Conservation (phyloP, 768 basidiomycete genomes). For the Rhodotorula kratochvilovae region DNA sequence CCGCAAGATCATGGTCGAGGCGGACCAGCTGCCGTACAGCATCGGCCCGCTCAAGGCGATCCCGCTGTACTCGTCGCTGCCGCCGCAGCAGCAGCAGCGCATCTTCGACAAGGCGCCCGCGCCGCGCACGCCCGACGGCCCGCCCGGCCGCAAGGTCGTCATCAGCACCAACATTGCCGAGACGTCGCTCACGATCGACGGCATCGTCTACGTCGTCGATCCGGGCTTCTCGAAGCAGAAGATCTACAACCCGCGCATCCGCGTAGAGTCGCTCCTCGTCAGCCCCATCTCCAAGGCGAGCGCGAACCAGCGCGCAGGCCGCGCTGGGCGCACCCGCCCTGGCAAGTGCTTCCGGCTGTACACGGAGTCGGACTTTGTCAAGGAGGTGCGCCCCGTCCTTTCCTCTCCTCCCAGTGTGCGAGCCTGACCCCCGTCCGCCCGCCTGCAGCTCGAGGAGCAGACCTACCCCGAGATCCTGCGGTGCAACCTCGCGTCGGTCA, state of each 20-base stretch:
- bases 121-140: constrained; percentile 60
- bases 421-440: background rate
- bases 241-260: constrained; percentile 94
- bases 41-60: constrained; percentile 84
- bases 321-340: constrained; percentile 90
- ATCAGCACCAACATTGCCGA: constrained; percentile 97
- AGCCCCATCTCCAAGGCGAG: constrained; percentile 95
- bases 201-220: constrained; percentile 98
- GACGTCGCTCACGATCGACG: constrained; percentile 94
- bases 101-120: constrained; percentile 88
- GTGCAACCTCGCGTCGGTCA: constrained; percentile 87
- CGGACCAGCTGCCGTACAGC: constrained; percentile 70
- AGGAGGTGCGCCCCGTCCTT: constrained; percentile 51
- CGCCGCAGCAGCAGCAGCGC: constrained; percentile 87
- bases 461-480: constrained; percentile 93
- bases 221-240: constrained; percentile 98
- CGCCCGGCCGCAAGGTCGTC: constrained; percentile 87
- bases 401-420: background rate
- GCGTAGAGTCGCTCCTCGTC: constrained; percentile 88
- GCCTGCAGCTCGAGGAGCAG: constrained; percentile 71
- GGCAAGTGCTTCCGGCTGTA: constrained; percentile 97
- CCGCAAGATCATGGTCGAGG: constrained; percentile 83
- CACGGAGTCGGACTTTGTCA: constrained; percentile 95
- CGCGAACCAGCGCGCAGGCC: constrained; percentile 91
- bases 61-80: constrained; percentile 90